Evolutionary conservation across 2,329 filamentous ascomycete species (phyloP), one percentile per base, ranked within the genome.

Genomic region (Trichoderma asperellum): DNA sequence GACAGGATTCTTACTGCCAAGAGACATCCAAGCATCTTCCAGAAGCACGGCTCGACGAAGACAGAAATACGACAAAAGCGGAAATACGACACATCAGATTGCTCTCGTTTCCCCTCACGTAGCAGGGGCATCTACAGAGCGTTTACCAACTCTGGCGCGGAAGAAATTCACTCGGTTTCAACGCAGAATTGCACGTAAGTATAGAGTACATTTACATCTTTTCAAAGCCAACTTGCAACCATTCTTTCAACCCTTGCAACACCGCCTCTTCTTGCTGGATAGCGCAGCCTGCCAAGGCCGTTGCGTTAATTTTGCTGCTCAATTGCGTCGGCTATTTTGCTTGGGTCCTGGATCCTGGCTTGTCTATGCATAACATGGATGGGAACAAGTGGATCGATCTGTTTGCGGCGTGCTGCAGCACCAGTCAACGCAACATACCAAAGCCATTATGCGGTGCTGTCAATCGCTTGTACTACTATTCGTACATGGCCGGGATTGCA

Each of bases 61-160:
- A 7, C 52, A 43, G 27, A n/a, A 24, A 4, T 5, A 49, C 47
- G 47, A 12, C 47, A 24, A 49, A 24, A 5, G 47, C 8, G n/a
- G 47, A 24, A 49, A 57, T 47, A 47, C 62, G 62, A 65, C 27
- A 18, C 35, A 65, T 65, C 52, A 49, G 27, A 32, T 65, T 40
- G 34, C 49, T 24, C 3, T 21, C 11, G 16, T 4, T 56, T 56
- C 35, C n/a, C 52, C 53, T 65, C 49, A 57, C 35, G 5, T 34
- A 47, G 10, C 35, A 65, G 37, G 52, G 37, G 29, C 10, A 27
- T 21, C 29, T 0, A n/a, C 16, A 32, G 27, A 35, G 18, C 35
- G 57, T 18, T 57, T 65, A 27, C 35, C 52, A 35, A 27, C 21
- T 47, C 21, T 57, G n/a, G 62, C n/a, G 8, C n/a, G 7, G n/a